These are phyloP conservation scores for Udeniomyces megalosporus DNA, from an alignment of 768 basidiomycete genomes.

Conservation along the genomic window DNA sequence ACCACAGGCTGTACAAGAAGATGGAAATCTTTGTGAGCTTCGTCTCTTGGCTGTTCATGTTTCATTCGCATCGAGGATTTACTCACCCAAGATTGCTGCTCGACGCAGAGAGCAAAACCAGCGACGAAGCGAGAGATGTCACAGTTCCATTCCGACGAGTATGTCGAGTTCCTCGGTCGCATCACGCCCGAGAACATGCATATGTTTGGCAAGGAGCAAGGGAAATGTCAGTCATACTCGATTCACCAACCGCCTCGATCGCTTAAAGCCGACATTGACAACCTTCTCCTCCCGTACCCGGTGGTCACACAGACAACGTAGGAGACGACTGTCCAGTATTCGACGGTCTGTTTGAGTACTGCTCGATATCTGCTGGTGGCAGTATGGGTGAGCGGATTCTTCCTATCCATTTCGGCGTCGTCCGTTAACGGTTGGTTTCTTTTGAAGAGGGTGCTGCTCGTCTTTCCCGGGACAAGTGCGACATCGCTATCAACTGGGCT, in stretches of 20 bases:
- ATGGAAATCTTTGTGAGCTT: constrained; percentile 96
- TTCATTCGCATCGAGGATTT: not conserved
- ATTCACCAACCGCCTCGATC: not conserved
- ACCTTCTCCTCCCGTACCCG: not conserved
- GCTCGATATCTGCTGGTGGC: constrained; percentile 97
- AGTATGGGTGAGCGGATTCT: constrained; percentile 65
- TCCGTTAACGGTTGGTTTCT: not conserved
- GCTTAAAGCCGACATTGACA: not conserved
- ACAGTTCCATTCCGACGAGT: constrained; percentile 96
- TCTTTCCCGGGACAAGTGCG: constrained; percentile 87
- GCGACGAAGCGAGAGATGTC: constrained; percentile 99
- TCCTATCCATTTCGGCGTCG: not conserved
- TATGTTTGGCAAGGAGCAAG: constrained; percentile 80
- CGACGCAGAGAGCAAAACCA: constrained; percentile 81
- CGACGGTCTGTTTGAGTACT: constrained; percentile 95
- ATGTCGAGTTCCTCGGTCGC: constrained; percentile 86
- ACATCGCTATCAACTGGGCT: constrained; percentile 98
- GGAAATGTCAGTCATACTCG: constrained; percentile 55
- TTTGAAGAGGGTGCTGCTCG: constrained; percentile 83
- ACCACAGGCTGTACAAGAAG: constrained; percentile 72
- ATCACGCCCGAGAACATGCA: constrained; percentile 94
- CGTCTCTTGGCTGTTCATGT: not conserved
- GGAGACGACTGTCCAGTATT: constrained; percentile 99
- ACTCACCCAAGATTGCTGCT: not conserved
- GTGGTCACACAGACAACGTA: constrained; percentile 56